phyloP scores from a whole-genome alignment of 257 asterid genomes.

The Rehmannia glutinosa region DNA sequence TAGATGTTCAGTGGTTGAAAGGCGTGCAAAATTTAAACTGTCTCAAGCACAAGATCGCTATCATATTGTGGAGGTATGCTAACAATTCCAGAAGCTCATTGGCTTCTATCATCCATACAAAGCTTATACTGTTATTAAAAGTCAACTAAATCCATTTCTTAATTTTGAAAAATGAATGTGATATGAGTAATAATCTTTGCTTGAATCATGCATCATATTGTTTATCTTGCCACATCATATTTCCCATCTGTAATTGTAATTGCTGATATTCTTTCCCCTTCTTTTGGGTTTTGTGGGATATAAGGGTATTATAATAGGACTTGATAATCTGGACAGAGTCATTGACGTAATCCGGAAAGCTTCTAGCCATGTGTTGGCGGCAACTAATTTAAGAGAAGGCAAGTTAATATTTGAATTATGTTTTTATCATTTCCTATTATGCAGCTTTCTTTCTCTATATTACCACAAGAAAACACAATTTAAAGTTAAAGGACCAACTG shows the following conservation, averaged over 20 bases:
- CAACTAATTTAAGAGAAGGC: constrained; percentile 69
- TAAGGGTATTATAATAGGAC: constrained; percentile 85
- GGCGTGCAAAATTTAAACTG: constrained; percentile 83
- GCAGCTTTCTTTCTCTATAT: constrained; percentile 1
- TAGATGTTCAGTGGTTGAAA: constrained; percentile 88
- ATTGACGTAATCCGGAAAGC: constrained; percentile 69
- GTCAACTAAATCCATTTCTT: neutral
- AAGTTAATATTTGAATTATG: constrained; percentile 15
- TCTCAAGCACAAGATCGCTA: constrained; percentile 81
- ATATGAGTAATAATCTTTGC: neutral
- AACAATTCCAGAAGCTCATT: constrained; percentile 8
- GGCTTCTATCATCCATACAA: neutral
- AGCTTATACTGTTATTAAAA: constrained; percentile 4
- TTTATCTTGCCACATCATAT: neutral
- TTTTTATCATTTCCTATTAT: constrained; percentile 1
- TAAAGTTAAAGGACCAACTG: neutral
- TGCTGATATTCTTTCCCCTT: constrained; percentile 16
- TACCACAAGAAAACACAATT: neutral
- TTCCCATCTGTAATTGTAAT: neutral
- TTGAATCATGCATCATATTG: constrained; percentile 5
- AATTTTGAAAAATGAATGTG: neutral
- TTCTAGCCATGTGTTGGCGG: constrained; percentile 60
- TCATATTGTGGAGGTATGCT: constrained; percentile 89
- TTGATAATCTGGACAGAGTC: constrained; percentile 78
- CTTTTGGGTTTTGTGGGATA: constrained; percentile 23